Percentiles rank a stretch among this genome's conserved stretches.
Conservation (phyloP, 495 filamentous ascomycete genomes). For the Penicillium fimorum region DNA sequence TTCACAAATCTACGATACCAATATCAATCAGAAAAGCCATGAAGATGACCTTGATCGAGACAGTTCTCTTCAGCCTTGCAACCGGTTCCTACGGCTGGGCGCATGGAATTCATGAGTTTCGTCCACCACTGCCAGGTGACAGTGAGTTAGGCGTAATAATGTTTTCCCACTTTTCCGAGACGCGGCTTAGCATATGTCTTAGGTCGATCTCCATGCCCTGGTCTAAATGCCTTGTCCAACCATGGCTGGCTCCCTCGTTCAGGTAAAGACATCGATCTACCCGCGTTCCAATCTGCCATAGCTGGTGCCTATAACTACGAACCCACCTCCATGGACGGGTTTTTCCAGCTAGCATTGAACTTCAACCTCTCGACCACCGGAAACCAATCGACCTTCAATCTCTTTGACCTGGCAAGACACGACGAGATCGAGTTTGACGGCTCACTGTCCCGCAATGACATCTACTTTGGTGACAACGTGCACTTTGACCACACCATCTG, state of each 20-base stretch:
- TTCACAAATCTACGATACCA: not conserved
- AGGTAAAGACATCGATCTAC: slow-evolving; percentile 21
- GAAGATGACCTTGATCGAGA: not conserved
- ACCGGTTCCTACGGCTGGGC: not conserved
- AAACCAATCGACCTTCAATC: slow-evolving; percentile 15
- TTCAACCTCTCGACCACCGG: slow-evolving; percentile 19
- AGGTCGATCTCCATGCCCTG: slow-evolving; percentile 23
- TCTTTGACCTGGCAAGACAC: slow-evolving; percentile 16
- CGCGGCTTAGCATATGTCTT: not conserved
- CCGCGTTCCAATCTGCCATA: slow-evolving; percentile 15
- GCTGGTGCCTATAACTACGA: slow-evolving; percentile 19
- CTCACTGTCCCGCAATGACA: slow-evolving; percentile 27
- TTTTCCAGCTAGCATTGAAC: slow-evolving; percentile 23
- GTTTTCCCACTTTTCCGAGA: not conserved
- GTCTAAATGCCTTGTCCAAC: slow-evolving; percentile 22
- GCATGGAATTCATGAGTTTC: not conserved
- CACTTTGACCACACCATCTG: slow-evolving; percentile 14
- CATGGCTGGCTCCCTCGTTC: slow-evolving; percentile 21
- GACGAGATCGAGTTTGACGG: slow-evolving; percentile 18
- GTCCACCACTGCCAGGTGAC: not conserved
- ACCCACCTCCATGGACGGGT: slow-evolving; percentile 21
- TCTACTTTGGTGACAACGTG: slow-evolving; percentile 17
- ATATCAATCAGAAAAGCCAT: not conserved
- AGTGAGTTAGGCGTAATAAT: not conserved
- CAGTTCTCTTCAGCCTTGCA: not conserved